Percentiles rank a stretch among this genome's conserved stretches.
These are phyloP conservation scores for Pyricularia sp. DNA, from an alignment of 2,329 filamentous ascomycete genomes.

Conservation along the genomic window DNA sequence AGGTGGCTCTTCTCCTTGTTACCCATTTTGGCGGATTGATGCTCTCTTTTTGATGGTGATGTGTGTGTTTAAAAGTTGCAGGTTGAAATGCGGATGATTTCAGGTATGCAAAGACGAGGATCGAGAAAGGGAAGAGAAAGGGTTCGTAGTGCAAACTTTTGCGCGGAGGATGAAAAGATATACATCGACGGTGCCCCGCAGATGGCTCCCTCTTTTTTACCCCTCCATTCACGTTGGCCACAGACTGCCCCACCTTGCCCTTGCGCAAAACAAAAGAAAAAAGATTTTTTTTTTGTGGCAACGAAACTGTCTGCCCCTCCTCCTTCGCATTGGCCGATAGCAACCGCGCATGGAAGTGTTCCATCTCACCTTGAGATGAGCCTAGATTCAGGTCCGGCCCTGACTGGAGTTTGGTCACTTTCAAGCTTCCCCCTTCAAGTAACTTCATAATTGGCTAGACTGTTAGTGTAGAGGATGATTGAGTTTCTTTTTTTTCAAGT, in stretches of 20 bases:
- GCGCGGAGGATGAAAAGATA: not conserved
- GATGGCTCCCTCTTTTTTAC: not conserved
- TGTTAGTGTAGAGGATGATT: not conserved
- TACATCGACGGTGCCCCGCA: not conserved
- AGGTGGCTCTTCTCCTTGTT: conserved; percentile 94
- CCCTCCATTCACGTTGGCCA: not conserved
- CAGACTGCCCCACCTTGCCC: not conserved
- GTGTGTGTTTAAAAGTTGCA: not conserved
- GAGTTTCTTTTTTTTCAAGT: not conserved
- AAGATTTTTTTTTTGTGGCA: not conserved
- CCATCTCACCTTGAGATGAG: not conserved
- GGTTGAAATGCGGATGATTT: not conserved
- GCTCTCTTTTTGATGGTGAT: not conserved
- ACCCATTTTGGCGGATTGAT: conserved; percentile 35
- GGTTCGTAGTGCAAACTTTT: not conserved
- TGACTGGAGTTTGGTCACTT: not conserved
- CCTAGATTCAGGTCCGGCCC: not conserved
- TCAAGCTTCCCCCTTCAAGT: not conserved
- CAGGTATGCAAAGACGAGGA: not conserved
- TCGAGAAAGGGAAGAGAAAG: not conserved
- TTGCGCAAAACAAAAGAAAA: not conserved
- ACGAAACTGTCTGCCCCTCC: not conserved
- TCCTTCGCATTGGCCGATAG: not conserved
- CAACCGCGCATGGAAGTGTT: not conserved
- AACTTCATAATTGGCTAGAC: not conserved